phyloP scores from a whole-genome alignment of 1,139 yeast species.

The Neolecta irregularis region DNA sequence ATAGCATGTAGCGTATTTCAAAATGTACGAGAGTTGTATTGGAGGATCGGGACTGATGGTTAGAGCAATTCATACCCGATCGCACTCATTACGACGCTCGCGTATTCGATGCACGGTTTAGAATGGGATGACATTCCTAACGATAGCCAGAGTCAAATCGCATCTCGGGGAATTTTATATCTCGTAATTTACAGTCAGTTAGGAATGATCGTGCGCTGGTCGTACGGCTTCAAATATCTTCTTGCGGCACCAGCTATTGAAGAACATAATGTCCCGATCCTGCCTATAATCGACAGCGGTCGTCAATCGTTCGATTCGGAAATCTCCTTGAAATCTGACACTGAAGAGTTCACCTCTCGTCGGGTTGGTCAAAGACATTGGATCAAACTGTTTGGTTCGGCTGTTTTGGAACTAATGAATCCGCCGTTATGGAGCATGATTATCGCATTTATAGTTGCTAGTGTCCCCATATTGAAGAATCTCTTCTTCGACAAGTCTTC shows the following conservation, averaged over 20 bases:
- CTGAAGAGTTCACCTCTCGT: too few species aligned
- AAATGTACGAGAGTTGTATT: slow-evolving; percentile 23
- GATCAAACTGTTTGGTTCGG: too few species aligned
- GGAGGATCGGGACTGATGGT: neutral
- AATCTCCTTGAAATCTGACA: too few species aligned
- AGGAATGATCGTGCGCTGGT: slow-evolving; percentile 75
- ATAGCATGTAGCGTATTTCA: slow-evolving; percentile 86
- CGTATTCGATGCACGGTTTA: slow-evolving; percentile 27
- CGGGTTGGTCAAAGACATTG: too few species aligned
- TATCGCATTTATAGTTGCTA: slow-evolving; percentile 66
- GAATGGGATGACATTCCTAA: slow-evolving; percentile 57
- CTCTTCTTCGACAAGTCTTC: slow-evolving; percentile 45
- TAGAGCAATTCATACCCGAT: slow-evolving; percentile 12
- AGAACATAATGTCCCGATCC: slow-evolving; percentile 1
- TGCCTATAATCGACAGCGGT: slow-evolving; percentile 3
- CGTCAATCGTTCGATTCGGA: too few species aligned
- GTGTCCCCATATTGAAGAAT: slow-evolving; percentile 52
- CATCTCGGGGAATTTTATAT: slow-evolving; percentile 66
- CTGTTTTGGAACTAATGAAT: slow-evolving; percentile 53
- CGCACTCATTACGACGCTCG: slow-evolving; percentile 12
- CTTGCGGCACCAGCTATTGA: slow-evolving; percentile 25
- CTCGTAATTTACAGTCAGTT: slow-evolving; percentile 67
- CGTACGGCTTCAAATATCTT: slow-evolving; percentile 77
- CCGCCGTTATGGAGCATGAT: slow-evolving; percentile 94
- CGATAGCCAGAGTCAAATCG: slow-evolving; percentile 56